Evolutionary conservation across 1,139 yeast genomes (phyloP).

Genomic region (Hyphopichia pseudoburtonii): DNA sequence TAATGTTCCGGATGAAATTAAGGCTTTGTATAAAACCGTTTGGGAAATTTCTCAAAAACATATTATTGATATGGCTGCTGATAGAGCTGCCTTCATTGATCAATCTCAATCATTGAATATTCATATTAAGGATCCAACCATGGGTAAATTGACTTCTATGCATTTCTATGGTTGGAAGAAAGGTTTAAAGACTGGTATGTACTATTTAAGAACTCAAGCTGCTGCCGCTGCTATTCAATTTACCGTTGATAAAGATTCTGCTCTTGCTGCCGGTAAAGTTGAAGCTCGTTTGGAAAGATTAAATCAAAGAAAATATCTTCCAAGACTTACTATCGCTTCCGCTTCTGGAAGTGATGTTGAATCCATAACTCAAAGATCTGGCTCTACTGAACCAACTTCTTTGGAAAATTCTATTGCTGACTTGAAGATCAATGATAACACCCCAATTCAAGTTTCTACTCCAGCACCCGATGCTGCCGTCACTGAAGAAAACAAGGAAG

Average conservation of each 20-base stretch:
- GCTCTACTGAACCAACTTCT: conserved; percentile 51
- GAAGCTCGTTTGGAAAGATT: conserved; percentile 57
- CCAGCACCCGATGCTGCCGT: conserved; percentile 9
- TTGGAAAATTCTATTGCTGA: conserved; percentile 50
- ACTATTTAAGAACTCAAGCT: conserved; percentile 62
- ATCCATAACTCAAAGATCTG: conserved; percentile 28
- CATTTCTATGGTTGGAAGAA: conserved; percentile 65
- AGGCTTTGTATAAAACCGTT: conserved; percentile 54
- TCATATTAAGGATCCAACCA: conserved; percentile 54
- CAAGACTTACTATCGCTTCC: conserved; percentile 30
- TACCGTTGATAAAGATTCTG: conserved; percentile 48
- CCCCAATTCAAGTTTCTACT: not conserved
- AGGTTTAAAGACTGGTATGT: conserved; percentile 65
- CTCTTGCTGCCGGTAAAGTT: conserved; percentile 45
- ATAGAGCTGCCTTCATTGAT: conserved; percentile 59
- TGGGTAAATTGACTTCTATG: conserved; percentile 59
- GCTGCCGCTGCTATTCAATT: conserved; percentile 64
- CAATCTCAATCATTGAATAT: conserved; percentile 63
- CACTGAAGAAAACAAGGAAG: conserved; percentile 13
- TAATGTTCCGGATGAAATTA: conserved; percentile 51
- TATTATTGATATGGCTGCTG: conserved; percentile 61
- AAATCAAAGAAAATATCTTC: conserved; percentile 51
- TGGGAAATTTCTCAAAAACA: conserved; percentile 62
- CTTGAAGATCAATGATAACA: conserved; percentile 29
- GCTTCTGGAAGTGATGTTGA: conserved; percentile 30